A percentile compares a stretch with the other conserved stretches of the same genome.
Conservation (phyloP, 2,329 filamentous ascomycete species). For the Pseudogymnoascus sp. region DNA sequence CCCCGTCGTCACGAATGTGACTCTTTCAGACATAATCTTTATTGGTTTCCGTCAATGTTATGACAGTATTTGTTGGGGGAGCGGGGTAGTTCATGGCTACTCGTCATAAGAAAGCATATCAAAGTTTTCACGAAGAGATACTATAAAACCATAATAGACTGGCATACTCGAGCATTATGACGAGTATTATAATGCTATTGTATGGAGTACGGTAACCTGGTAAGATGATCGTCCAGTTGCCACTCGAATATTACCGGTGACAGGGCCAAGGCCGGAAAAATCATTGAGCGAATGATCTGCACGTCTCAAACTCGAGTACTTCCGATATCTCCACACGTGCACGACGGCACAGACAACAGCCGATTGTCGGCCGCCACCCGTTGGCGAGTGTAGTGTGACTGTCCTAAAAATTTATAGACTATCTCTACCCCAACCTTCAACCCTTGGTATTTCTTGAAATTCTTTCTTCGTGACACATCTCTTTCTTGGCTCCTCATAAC, state of each 20-base stretch:
- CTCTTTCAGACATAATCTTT: neutral
- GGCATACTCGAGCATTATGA: neutral
- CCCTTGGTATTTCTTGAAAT: conserved; percentile 7
- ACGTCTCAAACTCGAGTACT: neutral
- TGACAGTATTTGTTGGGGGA: neutral
- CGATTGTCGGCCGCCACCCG: conserved; percentile 2
- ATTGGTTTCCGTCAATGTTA: neutral
- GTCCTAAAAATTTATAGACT: conserved; percentile 3
- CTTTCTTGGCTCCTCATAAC: neutral
- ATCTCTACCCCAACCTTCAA: conserved; percentile 6
- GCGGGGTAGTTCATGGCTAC: too few relatives aligned
- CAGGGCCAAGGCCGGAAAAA: neutral
- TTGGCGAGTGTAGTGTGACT: conserved; percentile 6
- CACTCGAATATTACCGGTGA: neutral
- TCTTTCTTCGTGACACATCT: conserved; percentile 4
- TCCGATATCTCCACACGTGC: neutral
- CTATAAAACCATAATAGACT: neutral
- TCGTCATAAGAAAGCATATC: neutral
- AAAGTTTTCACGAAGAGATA: neutral
- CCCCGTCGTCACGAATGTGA: neutral
- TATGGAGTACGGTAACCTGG: neutral
- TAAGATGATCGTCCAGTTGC: neutral
- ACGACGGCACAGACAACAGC: neutral
- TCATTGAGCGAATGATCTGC: neutral
- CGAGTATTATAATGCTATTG: neutral